Conservation (phyloP, 2,329 filamentous ascomycete genomes). For the Davidsoniella neocaledoniae region DNA sequence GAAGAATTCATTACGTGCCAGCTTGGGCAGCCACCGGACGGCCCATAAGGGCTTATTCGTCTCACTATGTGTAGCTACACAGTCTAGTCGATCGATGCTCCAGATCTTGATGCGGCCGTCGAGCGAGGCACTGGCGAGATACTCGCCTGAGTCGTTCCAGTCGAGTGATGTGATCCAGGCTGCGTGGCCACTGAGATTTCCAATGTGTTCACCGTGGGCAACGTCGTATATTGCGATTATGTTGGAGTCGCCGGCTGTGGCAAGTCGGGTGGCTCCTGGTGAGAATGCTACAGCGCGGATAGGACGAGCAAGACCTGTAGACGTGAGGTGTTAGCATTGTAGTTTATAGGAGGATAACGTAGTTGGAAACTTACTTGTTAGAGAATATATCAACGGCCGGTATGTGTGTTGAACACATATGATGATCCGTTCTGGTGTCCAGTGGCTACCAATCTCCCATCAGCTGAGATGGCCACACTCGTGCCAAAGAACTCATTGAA, state of each 20-base stretch:
- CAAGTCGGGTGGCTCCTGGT: conserved; percentile 66
- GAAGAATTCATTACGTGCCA: conserved; percentile 51
- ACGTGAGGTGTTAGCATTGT: neutral
- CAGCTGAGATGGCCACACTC: conserved; percentile 61
- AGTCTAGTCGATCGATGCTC: conserved; percentile 68
- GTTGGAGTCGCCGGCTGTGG: conserved; percentile 75
- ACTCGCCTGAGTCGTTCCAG: conserved; percentile 89
- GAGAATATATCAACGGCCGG: conserved; percentile 70
- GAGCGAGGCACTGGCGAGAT: conserved; percentile 70
- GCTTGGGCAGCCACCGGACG: conserved; percentile 68
- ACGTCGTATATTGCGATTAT: conserved; percentile 89
- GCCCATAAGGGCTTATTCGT: conserved; percentile 73
- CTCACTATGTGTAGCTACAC: conserved; percentile 87
- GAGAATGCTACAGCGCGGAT: conserved; percentile 79
- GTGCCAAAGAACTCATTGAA: conserved; percentile 69
- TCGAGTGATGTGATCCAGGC: conserved; percentile 85
- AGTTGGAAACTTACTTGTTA: conserved; percentile 42
- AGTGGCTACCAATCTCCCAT: conserved; percentile 75
- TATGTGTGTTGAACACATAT: conserved; percentile 91
- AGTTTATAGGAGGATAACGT: neutral
- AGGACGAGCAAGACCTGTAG: conserved; percentile 8
- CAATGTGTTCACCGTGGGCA: conserved; percentile 78
- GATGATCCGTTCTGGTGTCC: conserved; percentile 85
- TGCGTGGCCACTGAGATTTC: conserved; percentile 60
- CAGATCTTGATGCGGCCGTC: conserved; percentile 94